A percentile compares a stretch with the other conserved stretches of the same genome.
Evolutionary conservation across 2,329 filamentous ascomycete genomes (phyloP).

Genomic region (Intubia oerlemansii): DNA sequence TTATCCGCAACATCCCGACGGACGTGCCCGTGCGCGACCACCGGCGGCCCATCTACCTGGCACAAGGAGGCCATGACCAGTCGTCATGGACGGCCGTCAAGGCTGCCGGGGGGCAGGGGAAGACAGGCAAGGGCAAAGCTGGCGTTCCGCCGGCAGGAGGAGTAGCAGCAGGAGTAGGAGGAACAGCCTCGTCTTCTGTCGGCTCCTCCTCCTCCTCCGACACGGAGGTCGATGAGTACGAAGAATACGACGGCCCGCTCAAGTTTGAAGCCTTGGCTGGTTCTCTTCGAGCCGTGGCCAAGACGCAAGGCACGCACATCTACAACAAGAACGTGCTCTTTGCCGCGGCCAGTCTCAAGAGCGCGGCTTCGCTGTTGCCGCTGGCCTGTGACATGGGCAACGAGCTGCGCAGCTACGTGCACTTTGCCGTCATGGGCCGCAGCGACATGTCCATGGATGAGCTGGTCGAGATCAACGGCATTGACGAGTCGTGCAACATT

Average conservation of each 20-base stretch:
- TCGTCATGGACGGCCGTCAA: no score
- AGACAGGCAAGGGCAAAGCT: not conserved
- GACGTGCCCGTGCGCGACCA: conserved; percentile 17
- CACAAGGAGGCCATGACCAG: conserved; percentile 7
- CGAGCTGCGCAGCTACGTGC: conserved; percentile 50
- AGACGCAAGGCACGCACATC: conserved; percentile 26
- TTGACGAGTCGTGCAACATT: conserved; percentile 49
- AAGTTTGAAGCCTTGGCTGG: conserved; percentile 42
- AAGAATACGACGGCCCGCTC: conserved; percentile 43
- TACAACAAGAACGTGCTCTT: conserved; percentile 58
- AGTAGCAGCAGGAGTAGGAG: not conserved
- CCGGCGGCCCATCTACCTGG: conserved; percentile 17
- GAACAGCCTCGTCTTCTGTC: not conserved
- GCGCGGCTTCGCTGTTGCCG: conserved; percentile 51
- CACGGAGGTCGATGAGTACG: no score
- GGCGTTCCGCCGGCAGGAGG: not conserved
- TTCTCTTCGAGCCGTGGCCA: conserved; percentile 37
- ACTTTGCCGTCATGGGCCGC: conserved; percentile 60
- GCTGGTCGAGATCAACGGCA: conserved; percentile 56
- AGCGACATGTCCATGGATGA: conserved; percentile 47
- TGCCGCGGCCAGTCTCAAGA: conserved; percentile 51
- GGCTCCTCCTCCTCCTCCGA: no score
- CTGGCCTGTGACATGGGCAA: conserved; percentile 72
- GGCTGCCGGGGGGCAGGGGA: no score
- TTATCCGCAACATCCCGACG: conserved; percentile 40